Base-by-base conservation (phyloP, 2,329 filamentous ascomycete species). In the Zymoseptoria brevis region DNA sequence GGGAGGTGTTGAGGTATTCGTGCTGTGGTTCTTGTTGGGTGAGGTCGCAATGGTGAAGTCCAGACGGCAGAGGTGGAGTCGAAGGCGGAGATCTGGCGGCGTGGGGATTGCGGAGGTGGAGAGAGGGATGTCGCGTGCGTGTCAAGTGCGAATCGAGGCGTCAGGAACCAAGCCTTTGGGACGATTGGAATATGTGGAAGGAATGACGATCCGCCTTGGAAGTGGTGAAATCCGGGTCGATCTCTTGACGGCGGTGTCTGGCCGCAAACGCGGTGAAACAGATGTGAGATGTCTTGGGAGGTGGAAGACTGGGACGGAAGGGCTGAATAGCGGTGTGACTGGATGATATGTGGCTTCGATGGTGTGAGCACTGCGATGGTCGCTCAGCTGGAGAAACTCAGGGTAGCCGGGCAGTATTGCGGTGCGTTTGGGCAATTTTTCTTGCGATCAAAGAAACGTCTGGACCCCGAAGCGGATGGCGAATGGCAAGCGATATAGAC, bases 11-110 rank as follows among this genome's bases (percentile, higher is more conserved):
- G 35, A 7, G 35, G 13, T 0, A 6, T 45, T 9, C 72, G 69
- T 75, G 24, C 59, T 77, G 58, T 62, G 52, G 35, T 54, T 67
- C 52, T 62, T 65, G 45, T 29, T 11, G n/a, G 54, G 21, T 19
- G 49, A n/a, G 1, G 26, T 19, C 16, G 24, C 19, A 41, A 4
- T 24, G 26, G 51, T 54, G 35, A 55, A 22, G 26, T 50, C 52
- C 49, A 48, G 49, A 8, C 5, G 26, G 9, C 7, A 24, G 22
- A 24, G 16, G 35, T 45, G 35, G 35, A 45, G 35, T 45, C 35
- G 35, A 16, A n/a, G 35, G n/a, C 13, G 35, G 35, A 45, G 26
- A 45, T 45, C 9, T n/a, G 11, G 16, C 13, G 16, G 13, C 35
- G 35, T 45, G 35, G 35, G 35, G 35, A 45, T 45, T 45, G 35